Percentiles rank a stretch among this genome's conserved stretches.
Evolutionary conservation across 2,329 filamentous ascomycete genomes (phyloP).

Genomic region (Daldinia sp.): DNA sequence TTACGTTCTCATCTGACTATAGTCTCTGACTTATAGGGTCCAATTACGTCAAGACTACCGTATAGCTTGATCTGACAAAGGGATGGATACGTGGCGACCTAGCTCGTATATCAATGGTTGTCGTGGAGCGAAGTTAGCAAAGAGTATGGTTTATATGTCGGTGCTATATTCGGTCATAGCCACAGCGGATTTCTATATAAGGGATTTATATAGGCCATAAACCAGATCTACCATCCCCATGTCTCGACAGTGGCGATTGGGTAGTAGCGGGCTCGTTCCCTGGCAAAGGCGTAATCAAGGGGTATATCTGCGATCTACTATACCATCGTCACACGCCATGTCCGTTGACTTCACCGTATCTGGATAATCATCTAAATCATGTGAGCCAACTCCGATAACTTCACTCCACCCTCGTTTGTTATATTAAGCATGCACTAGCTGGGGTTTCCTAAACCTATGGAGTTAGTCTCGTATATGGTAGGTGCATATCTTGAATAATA

Average conservation of each 20-base stretch:
- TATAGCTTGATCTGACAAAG: constrained; percentile 15
- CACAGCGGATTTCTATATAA: constrained; percentile 33
- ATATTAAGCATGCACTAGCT: constrained; percentile 36
- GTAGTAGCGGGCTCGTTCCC: constrained; percentile 23
- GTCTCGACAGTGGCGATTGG: constrained; percentile 28
- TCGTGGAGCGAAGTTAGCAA: constrained; percentile 28
- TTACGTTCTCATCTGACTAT: constrained; percentile 17
- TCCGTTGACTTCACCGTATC: constrained; percentile 26
- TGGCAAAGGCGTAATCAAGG: constrained; percentile 30
- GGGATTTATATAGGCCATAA: constrained; percentile 21
- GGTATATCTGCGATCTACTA: constrained; percentile 40
- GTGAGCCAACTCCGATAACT: constrained; percentile 35
- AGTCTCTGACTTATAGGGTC: constrained; percentile 1
- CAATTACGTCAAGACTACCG: constrained; percentile 2
- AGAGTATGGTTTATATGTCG: constrained; percentile 19
- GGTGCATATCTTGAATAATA: constrained; percentile 24
- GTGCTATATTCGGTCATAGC: constrained; percentile 29
- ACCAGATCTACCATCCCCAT: constrained; percentile 35
- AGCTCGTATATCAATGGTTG: constrained; percentile 18
- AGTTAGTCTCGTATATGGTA: constrained; percentile 9
- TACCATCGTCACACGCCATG: constrained; percentile 30
- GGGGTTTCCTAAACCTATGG: constrained; percentile 35
- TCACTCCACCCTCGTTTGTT: constrained; percentile 36
- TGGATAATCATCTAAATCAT: constrained; percentile 33
- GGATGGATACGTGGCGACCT: constrained; percentile 16